Base-by-base conservation (phyloP, 306 rosid species). In the Betula pendula region DNA sequence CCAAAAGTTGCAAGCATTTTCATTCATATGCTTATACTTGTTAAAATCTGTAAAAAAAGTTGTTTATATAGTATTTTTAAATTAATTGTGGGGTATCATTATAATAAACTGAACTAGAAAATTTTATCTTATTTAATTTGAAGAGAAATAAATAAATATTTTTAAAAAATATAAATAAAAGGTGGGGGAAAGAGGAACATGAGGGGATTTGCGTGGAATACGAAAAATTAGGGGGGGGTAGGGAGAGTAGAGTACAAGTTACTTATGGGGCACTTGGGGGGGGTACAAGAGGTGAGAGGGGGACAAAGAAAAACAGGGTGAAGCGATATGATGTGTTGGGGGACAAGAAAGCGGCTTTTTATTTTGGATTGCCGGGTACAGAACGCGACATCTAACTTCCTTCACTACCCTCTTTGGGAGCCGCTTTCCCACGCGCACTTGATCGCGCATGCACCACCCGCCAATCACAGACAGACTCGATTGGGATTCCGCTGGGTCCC, bases 321-420 rank as follows among this genome's bases (percentile, higher is more conserved):
- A 79, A 75, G 84, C 74, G 70, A 85, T 62, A 83, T 77, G 87
- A 89, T 80, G 84, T 77, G 82, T 52, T 45, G 79, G 91, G 91
- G 79, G 87, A 87, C 91, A 89, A 80, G 86, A 87, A 85, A 87
- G 85, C 76, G 83, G 76, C 85, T 85, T 89, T 85, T 82, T 59
- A 47, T 81, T 87, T 81, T 75, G 75, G 77, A 24, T 71, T 85
- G 88, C 80, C 87, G 81, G 87, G 40, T 82, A 77, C 76, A 49
- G 79, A 81, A 19, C 67, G 80, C 74, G 77, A 78, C 86, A 82
- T 33, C 2, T 72, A 67, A 80, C 81, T 5, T 40, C 75, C 60
- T 25, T 80, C 79, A 27, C 77, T 52, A 0, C 45, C 27, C 65
- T n/a, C 38, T 17, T 48, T 13, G 55, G 40, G 50, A n/a, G 38